Base-by-base conservation (phyloP, 2,329 filamentous ascomycete species). In the Phialocephala sp. region DNA sequence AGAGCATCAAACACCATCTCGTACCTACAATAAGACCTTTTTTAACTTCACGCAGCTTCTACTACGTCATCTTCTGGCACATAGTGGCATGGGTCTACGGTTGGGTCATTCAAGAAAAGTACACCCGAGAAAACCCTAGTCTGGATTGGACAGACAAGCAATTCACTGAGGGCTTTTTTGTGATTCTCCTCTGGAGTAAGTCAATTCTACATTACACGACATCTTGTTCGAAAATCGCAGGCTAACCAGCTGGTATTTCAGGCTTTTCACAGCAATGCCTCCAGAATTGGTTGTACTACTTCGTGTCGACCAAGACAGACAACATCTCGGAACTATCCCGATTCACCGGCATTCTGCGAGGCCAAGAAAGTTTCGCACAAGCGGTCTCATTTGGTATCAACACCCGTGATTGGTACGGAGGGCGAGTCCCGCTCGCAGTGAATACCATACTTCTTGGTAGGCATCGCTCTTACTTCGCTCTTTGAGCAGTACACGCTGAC, bases 161-260 rank as follows among this genome's bases (percentile, higher is more conserved):
- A 0, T 92, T 92, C 60, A 89, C 88, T 0, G 79, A 81, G 39
- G 87, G 83, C 0, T 92, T 92, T 70, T 86, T 83, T 0, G 82
- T 91, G 15, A 91, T 89, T 75, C 72, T 92, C 2, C 85, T 92
- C 69, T 81, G 82, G 83, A 74, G 79, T 72, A 62, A 59, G 67
- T 60, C 8, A 9, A 20, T 20, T 52, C 20, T 4, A 27, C 18
- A 12, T 11, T 2, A 18, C n/a, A 8, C 12, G n/a, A 47, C 43
- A n/a, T 47, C 15, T 41, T 52, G 47, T 27, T 45, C 43, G 43
- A 45, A 9, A 45, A 12, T n/a, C 18, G 8, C 8, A 18, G n/a
- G n/a, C 43, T 45, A 45, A 52, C 43, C n/a, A n/a, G n/a, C 15
- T 2, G 22, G 8, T 24, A 27, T 14, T 52, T 15, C 11, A 52